phyloP scores from a whole-genome alignment of 2,329 filamentous ascomycete genomes.

The Botrytis porri region DNA sequence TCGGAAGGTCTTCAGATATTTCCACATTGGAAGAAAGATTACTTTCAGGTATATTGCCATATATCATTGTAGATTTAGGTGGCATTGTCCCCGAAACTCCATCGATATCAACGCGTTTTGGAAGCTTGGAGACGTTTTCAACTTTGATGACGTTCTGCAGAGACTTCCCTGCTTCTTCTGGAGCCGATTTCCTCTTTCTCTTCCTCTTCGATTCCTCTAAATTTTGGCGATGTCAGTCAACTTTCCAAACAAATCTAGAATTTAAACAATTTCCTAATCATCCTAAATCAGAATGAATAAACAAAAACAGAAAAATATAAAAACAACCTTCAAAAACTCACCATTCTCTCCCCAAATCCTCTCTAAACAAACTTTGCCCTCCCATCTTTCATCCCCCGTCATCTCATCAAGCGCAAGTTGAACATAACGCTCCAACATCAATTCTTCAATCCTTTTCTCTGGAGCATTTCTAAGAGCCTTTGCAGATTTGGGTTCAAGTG shows the following conservation, averaged over 20 bases:
- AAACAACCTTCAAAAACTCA: background rate
- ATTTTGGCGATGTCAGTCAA: background rate
- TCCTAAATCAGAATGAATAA: background rate
- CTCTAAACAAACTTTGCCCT: conserved; percentile 35
- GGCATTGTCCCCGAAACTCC: background rate
- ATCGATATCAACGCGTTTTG: background rate
- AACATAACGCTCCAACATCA: conserved; percentile 34
- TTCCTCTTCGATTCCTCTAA: conserved; percentile 1
- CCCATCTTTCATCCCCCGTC: conserved; percentile 31
- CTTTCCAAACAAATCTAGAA: too few species aligned
- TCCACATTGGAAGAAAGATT: background rate
- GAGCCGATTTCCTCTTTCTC: background rate
- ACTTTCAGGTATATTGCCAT: background rate
- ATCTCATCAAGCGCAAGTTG: conserved; percentile 33
- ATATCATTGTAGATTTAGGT: background rate
- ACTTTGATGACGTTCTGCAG: background rate
- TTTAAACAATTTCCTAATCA: background rate
- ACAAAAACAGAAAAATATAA: background rate
- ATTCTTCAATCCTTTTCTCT: conserved; percentile 26
- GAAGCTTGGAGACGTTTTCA: background rate
- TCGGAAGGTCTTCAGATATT: conserved; percentile 39
- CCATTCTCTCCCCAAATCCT: background rate
- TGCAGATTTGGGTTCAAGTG: conserved; percentile 52
- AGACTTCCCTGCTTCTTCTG: background rate
- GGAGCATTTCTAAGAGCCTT: conserved; percentile 35